phyloP scores from a whole-genome alignment of 306 rosid genomes.

The Boehmeria nivea region DNA sequence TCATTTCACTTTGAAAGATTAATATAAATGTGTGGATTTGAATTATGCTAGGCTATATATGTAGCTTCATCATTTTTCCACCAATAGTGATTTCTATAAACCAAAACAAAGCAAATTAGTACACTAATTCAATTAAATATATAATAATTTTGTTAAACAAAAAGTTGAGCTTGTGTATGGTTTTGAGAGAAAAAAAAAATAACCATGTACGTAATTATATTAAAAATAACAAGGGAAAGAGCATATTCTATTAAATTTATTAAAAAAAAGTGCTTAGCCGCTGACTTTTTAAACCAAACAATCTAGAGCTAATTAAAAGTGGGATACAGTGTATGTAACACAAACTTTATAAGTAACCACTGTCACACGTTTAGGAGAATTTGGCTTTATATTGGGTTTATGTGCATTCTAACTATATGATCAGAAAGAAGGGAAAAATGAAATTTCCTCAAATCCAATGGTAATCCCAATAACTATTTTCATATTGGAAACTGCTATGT shows the following conservation, averaged over 20 bases:
- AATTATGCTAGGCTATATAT: slow-evolving; percentile 18
- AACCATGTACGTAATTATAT: too few relatives aligned
- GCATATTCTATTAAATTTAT: not conserved
- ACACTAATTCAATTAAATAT: too few relatives aligned
- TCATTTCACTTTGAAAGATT: not conserved
- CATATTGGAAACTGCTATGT: not conserved
- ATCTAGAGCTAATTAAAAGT: slow-evolving; percentile 18
- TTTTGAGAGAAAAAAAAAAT: slow-evolving; percentile 1
- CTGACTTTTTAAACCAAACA: slow-evolving; percentile 4
- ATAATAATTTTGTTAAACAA: slow-evolving; percentile 16
- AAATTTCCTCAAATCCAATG: not conserved
- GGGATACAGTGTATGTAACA: slow-evolving; percentile 19
- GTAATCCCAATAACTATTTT: slow-evolving; percentile 8
- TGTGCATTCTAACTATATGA: not conserved
- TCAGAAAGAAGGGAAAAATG: not conserved
- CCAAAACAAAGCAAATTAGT: not conserved
- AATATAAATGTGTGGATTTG: not conserved
- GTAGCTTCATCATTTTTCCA: slow-evolving; percentile 40
- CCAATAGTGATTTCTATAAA: slow-evolving; percentile 9
- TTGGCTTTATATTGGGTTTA: not conserved
- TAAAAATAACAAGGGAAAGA: too few relatives aligned
- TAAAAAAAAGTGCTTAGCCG: not conserved
- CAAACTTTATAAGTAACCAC: slow-evolving; percentile 3
- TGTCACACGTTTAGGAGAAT: slow-evolving; percentile 8
- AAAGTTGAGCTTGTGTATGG: slow-evolving; percentile 14